A percentile compares a stretch with the other conserved stretches of the same genome.
Evolutionary conservation across 805 yeast species (phyloP).

Genomic region (Candida dendrica): DNA sequence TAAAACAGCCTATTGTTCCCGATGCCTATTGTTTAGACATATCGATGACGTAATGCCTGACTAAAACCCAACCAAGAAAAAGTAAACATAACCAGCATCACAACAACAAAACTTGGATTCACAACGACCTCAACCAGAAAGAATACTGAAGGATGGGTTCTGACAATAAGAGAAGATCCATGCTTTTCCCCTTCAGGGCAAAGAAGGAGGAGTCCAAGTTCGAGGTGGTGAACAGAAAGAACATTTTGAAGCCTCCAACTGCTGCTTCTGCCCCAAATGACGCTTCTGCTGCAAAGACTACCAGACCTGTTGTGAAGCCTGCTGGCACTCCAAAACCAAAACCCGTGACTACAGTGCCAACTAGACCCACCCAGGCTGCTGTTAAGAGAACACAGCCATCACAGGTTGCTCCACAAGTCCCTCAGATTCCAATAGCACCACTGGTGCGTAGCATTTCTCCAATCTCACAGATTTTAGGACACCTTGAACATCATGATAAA

Average conservation of each 20-base stretch:
- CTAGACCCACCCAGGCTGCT: too few relatives aligned
- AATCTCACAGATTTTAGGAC: not conserved
- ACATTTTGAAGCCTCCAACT: conserved; percentile 2
- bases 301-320: not conserved
- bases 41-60: too few relatives aligned
- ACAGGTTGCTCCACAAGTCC: not conserved
- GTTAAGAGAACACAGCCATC: not conserved
- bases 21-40: too few relatives aligned
- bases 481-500: not conserved
- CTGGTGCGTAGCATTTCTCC: not conserved
- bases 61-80: too few relatives aligned
- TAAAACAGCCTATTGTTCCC: too few relatives aligned
- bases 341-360: conserved; percentile 6
- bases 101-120: not conserved
- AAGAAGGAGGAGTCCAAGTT: conserved; percentile 12
- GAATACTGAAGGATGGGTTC: conserved; percentile 3
- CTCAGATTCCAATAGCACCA: not conserved
- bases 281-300: not conserved
- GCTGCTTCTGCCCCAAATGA: not conserved
- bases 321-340: not conserved
- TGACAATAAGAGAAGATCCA: conserved; percentile 16
- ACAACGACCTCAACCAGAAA: not conserved
- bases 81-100: not conserved
- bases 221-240: conserved; percentile 21
- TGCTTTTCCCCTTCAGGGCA: conserved; percentile 15